Evolutionary conservation across 164 flowering plant genomes (phyloP).

Genomic region (Platanus orientalis): DNA sequence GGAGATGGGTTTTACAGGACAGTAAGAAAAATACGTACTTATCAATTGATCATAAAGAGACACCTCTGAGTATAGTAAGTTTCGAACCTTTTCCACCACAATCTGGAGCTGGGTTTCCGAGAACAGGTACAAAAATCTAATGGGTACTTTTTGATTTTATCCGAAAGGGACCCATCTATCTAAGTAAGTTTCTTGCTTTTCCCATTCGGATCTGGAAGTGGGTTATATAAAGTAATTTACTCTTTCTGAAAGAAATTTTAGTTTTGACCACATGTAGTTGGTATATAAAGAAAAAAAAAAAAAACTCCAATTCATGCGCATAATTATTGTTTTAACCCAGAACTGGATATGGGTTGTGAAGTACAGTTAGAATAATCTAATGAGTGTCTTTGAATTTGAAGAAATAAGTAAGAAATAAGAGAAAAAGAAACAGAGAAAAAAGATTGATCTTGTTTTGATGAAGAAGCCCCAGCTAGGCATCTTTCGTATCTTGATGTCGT

Average conservation of each 20-base stretch:
- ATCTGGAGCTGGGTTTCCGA: background rate
- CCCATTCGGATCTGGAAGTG: slow-evolving; percentile 4
- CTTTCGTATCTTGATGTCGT: slow-evolving; percentile 24
- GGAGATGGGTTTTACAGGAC: slow-evolving; percentile 2
- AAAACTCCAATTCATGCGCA: background rate
- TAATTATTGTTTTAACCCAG: slow-evolving; percentile 1
- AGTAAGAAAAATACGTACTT: slow-evolving; percentile 1
- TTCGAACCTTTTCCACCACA: background rate
- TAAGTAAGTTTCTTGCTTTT: background rate
- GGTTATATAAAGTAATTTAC: slow-evolving; percentile 1
- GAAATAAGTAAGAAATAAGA: slow-evolving; percentile 2
- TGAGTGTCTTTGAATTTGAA: slow-evolving; percentile 23
- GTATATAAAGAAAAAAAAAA: background rate
- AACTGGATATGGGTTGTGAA: slow-evolving; percentile 22
- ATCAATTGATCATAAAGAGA: slow-evolving; percentile 12
- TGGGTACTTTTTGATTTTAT: slow-evolving; percentile 5
- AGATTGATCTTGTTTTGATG: slow-evolving; percentile 10
- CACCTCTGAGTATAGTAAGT: slow-evolving; percentile 4
- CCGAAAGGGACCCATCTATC: background rate
- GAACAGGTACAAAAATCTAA: slow-evolving; percentile 2
- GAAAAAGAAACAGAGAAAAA: background rate
- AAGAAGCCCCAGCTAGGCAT: slow-evolving; percentile 15
- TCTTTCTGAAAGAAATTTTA: slow-evolving; percentile 1
- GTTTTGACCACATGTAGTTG: background rate
- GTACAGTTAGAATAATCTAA: slow-evolving; percentile 23